Conservation (phyloP, 371 early-diverging fungal species). For the Apophysomyces ossiformis region DNA sequence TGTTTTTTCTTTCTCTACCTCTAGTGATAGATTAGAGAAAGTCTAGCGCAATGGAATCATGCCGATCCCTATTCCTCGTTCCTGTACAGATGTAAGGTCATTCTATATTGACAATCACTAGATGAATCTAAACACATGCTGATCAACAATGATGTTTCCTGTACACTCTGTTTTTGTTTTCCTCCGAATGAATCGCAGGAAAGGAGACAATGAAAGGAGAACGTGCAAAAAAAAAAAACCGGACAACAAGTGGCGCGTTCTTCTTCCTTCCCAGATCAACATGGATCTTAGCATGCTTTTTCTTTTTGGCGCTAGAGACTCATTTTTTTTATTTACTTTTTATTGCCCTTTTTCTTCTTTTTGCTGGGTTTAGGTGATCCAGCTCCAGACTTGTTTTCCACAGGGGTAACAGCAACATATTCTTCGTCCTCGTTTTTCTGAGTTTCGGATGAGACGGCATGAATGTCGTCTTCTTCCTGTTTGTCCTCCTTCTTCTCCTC, state of each 20-base stretch:
- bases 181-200: too few relatives aligned
- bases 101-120: too few relatives aligned
- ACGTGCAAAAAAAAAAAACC: too few relatives aligned
- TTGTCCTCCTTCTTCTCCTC: background rate
- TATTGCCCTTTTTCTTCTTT: slow-evolving; percentile 19
- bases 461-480: background rate
- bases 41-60: too few relatives aligned
- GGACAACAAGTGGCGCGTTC: too few relatives aligned
- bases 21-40: too few relatives aligned
- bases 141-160: slow-evolving; percentile 1
- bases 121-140: background rate
- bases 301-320: slow-evolving; percentile 14
- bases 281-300: slow-evolving; percentile 13
- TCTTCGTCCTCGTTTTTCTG: slow-evolving; percentile 12
- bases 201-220: too few relatives aligned
- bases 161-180: too few relatives aligned
- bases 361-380: slow-evolving; percentile 9
- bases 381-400: slow-evolving; percentile 6
- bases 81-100: too few relatives aligned
- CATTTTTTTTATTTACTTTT: slow-evolving; percentile 6
- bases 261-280: background rate
- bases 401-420: slow-evolving; percentile 23
- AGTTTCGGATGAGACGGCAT: background rate
- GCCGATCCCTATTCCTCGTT: too few relatives aligned
- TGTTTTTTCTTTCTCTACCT: too few relatives aligned